Base-by-base conservation (phyloP, 129 eudicot species). In the Tagetes patula region DNA sequence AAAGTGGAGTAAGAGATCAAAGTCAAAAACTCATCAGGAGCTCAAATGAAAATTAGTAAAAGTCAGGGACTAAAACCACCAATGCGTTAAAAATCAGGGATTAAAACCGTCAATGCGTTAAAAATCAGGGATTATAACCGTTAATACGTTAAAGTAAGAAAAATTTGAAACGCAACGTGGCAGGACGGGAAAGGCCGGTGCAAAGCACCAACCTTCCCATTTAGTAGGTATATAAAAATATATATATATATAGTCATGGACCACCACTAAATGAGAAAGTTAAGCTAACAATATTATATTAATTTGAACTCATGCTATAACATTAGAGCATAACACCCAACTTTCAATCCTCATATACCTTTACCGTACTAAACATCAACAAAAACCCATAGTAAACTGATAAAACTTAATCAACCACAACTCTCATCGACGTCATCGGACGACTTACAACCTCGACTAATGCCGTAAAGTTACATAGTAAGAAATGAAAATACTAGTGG, bases 401-500 rank as follows among this genome's bases (percentile, higher is more conserved):
- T 31, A 1, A 56, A 2, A 8, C n/a, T 8, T 56, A 9, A 31
- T 8, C 31, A 9, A 31, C 65, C 63, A 78, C 63, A 63, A 50
- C 38, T 47, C 75, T 77, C 75, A 6, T 54, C 20, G 45, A 37
- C 37, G 70, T 77, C 75, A 6, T 54, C 20, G 45, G 14, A 36
- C 31, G 62, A 74, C 78, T 42, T 36, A 48, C 32, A 74, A 74
- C 62, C 1, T 4, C 34, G 6, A 42, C 61, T 6, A 50, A 38
- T 39, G 56, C 56, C 50, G 50, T 59, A 30, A 59, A 2, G 27
- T 34, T 58, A 68, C 69, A 46, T 7, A 60, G 60, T 56, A 54
- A 45, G 8, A 47, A 37, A 11, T 12, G 13, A 11, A 41, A 33
- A 65, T 71, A 75, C 76, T 77, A 86, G 72, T 86, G 91, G 65